Base-by-base conservation (phyloP, 1,139 yeast species). In the Eremothecium coryli region DNA sequence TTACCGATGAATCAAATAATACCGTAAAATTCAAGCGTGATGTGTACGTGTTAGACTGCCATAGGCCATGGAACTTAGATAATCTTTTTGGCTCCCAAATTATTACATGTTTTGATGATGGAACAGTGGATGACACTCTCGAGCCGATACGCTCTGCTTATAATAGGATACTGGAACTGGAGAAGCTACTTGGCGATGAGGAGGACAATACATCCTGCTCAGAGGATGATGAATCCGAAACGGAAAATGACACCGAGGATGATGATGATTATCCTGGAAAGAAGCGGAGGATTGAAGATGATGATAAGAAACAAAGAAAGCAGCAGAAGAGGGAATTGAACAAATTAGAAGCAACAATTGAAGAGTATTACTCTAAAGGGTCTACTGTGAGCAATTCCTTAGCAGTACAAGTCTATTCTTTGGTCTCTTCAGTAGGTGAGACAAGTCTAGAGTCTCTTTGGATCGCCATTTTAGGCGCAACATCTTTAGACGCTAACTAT, bases 11-110 rank as follows among this genome's bases (percentile, higher is more conserved):
- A 15, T 23, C 11, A 9, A 26, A 11, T 23, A 38, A 38, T 6
- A 40, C 38, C 5, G 39, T 49, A 21, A 50, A 47, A 23, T 54
- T 66, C 25, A 64, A 60, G 29, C 65, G 80, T 45, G 69, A 69
- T 39, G 69, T 93, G 2, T 93, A 82, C 52, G 71, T 93, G 10
- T 68, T 90, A 40, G 99, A 93, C 58, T 90, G 94, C 4, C 93
- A 84, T 45, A 65, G 97, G 43, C 99, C 98, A 2, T 90, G 97
- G 97, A 86, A 86, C 57, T 64, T 93, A 46, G 95, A 88, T 53
- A 93, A 93, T 55, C 55, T 90, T 35, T 88, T 84, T 66, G 95
- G 94, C 2, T 78, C 93, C 2, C 72, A 75, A n/a, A 67, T 76
- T 47, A 74, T 90, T 8, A 67, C 73, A 4, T 90, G 97, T 56